These are phyloP conservation scores for Lumnitzera racemosa DNA, from an alignment of 345 rosid genomes.

Conservation along the genomic window DNA sequence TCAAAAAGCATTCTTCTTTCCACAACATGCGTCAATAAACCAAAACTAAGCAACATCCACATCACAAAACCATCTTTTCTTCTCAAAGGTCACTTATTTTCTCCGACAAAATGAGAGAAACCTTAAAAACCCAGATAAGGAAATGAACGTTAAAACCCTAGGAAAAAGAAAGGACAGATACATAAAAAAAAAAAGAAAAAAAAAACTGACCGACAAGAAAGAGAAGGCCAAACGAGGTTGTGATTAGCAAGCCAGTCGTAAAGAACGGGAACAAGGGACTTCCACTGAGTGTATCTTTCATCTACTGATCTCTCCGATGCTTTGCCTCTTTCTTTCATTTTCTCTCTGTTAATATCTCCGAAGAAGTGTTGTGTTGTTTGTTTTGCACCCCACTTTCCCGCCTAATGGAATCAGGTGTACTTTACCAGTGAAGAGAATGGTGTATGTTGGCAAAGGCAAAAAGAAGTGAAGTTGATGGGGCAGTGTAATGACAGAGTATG, in stretches of 20 bases:
- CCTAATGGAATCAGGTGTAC: too few relatives aligned
- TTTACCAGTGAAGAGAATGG: too few relatives aligned
- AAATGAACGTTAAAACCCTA: slow-evolving; percentile 8
- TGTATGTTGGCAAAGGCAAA: too few relatives aligned
- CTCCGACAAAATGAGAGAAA: neutral
- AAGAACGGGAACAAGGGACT: slow-evolving; percentile 21
- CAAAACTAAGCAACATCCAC: neutral
- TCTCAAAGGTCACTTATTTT: neutral
- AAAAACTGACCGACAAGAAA: slow-evolving; percentile 41
- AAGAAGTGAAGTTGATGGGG: too few relatives aligned
- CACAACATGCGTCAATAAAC: neutral
- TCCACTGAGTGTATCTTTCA: slow-evolving; percentile 20
- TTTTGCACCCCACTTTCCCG: too few relatives aligned
- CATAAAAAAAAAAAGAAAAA: neutral
- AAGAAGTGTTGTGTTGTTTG: too few relatives aligned
- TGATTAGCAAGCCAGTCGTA: slow-evolving; percentile 26
- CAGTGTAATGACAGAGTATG: too few relatives aligned
- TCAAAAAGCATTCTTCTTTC: too few relatives aligned
- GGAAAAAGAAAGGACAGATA: neutral
- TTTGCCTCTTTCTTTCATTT: slow-evolving; percentile 1
- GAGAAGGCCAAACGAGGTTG: slow-evolving; percentile 26
- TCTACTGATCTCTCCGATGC: slow-evolving; percentile 16
- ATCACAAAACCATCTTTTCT: neutral
- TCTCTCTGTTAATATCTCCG: too few relatives aligned
- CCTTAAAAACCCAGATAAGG: neutral